phyloP scores from a whole-genome alignment of 495 filamentous ascomycete genomes.

The Hypoxylon trugodes region DNA sequence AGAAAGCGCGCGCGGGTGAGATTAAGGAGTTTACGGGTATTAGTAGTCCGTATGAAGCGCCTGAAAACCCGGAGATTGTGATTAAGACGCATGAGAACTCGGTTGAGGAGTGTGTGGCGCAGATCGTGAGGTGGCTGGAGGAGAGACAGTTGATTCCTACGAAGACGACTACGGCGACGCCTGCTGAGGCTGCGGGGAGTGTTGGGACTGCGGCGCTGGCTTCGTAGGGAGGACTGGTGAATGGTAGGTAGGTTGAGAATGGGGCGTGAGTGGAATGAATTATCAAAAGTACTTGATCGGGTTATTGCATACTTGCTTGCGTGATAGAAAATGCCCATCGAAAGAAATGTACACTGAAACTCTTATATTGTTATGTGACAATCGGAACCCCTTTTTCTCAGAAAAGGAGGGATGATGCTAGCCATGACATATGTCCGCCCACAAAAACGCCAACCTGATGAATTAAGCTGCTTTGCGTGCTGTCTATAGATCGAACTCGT shows the following conservation, averaged over 20 bases:
- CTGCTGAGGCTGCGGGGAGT: constrained; percentile 23
- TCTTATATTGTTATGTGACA: constrained; percentile 18
- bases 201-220: constrained; percentile 16
- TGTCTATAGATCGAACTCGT: constrained; percentile 75
- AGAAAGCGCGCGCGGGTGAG: constrained; percentile 90
- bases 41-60: constrained; percentile 91
- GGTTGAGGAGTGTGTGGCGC: constrained; percentile 83
- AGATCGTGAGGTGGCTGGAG: constrained; percentile 84
- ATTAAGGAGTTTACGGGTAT: constrained; percentile 99
- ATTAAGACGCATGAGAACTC: constrained; percentile 78
- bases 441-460: constrained; percentile 30
- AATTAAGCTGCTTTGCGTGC: constrained; percentile 18
- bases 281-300: constrained; percentile 3
- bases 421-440: constrained; percentile 24
- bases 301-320: neutral
- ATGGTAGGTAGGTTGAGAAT: neutral
- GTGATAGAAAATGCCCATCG: constrained; percentile 13
- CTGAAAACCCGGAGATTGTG: constrained; percentile 83
- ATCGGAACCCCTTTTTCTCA: constrained; percentile 18
- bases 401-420: constrained; percentile 30
- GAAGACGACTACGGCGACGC: constrained; percentile 37
- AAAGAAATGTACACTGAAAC: constrained; percentile 28
- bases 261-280: constrained; percentile 3
- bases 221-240: constrained; percentile 30
- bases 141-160: constrained; percentile 54